Conservation (phyloP, 305 asterid genomes). For the Fraxinus platypoda region DNA sequence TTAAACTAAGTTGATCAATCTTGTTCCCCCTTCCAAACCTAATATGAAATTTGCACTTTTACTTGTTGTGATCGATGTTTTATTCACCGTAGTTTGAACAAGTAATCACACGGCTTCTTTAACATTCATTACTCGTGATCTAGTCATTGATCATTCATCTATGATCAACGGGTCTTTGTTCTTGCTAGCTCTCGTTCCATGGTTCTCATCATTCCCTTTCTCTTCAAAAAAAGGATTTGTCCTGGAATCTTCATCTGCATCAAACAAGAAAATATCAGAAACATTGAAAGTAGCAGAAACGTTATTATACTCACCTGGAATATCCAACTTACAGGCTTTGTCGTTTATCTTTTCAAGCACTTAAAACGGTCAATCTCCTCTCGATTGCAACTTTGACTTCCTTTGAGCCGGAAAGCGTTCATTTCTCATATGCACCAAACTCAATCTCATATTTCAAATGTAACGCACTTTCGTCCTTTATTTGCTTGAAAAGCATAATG, state of each 20-base stretch:
- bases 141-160: neutral
- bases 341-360: neutral
- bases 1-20: too few species aligned
- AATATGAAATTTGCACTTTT: neutral
- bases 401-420: too few species aligned
- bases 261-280: neutral
- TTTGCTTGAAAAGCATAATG: too few species aligned
- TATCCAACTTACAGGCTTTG: neutral
- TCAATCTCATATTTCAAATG: too few species aligned
- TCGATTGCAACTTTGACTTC: neutral
- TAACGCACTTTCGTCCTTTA: too few species aligned
- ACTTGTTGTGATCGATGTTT: neutral
- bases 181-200: neutral
- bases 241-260: neutral
- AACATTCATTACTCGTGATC: neutral
- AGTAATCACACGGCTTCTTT: neutral
- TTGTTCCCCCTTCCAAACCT: too few species aligned
- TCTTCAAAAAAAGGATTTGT: too few species aligned
- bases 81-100: neutral
- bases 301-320: neutral
- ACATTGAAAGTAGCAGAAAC: too few species aligned
- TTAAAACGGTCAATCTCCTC: neutral
- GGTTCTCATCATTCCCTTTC: neutral
- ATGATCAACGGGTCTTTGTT: neutral
- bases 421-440: too few species aligned